Evolutionary conservation across 768 basidiomycete genomes (phyloP).

Genomic region (Hemileccinum impolitum): DNA sequence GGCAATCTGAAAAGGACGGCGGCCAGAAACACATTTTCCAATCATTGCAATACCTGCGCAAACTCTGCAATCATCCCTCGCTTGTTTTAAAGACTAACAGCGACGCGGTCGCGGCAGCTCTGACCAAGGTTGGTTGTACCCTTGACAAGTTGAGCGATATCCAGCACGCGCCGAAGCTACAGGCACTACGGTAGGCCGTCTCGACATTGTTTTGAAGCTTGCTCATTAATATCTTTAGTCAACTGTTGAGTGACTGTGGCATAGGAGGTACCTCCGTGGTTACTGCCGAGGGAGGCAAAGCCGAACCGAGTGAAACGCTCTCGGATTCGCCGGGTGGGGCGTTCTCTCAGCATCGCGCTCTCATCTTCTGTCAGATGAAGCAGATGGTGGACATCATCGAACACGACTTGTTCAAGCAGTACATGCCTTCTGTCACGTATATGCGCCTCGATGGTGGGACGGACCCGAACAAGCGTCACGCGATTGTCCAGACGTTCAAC

Average conservation of each 20-base stretch:
- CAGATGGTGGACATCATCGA: slow-evolving; percentile 99
- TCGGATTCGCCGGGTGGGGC: slow-evolving; percentile 43
- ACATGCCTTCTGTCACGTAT: slow-evolving; percentile 96
- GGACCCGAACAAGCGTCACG: slow-evolving; percentile 91
- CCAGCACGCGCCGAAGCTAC: slow-evolving; percentile 89
- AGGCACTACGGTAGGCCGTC: slow-evolving; percentile 74
- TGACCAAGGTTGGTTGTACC: slow-evolving; percentile 52
- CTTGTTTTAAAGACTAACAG: slow-evolving; percentile 78
- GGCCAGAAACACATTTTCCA: slow-evolving; percentile 92
- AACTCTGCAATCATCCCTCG: slow-evolving; percentile 96
- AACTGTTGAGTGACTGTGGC: slow-evolving; percentile 92
- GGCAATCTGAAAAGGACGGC: slow-evolving; percentile 34
- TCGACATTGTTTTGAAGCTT: background rate
- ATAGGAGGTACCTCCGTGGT: slow-evolving; percentile 59
- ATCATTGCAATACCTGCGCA: slow-evolving; percentile 92
- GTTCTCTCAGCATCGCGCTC: slow-evolving; percentile 95
- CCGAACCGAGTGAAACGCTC: slow-evolving; percentile 61
- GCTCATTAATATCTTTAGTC: slow-evolving; percentile 45
- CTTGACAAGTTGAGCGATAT: slow-evolving; percentile 64
- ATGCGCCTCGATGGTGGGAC: slow-evolving; percentile 96
- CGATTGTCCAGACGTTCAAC: slow-evolving; percentile 97
- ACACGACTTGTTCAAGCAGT: slow-evolving; percentile 81
- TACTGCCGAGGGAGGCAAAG: slow-evolving; percentile 56
- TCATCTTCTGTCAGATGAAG: slow-evolving; percentile 99
- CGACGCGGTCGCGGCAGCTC: slow-evolving; percentile 53